Conservation (phyloP, 2,329 filamentous ascomycete species). For the Sordariomycetes sp. region DNA sequence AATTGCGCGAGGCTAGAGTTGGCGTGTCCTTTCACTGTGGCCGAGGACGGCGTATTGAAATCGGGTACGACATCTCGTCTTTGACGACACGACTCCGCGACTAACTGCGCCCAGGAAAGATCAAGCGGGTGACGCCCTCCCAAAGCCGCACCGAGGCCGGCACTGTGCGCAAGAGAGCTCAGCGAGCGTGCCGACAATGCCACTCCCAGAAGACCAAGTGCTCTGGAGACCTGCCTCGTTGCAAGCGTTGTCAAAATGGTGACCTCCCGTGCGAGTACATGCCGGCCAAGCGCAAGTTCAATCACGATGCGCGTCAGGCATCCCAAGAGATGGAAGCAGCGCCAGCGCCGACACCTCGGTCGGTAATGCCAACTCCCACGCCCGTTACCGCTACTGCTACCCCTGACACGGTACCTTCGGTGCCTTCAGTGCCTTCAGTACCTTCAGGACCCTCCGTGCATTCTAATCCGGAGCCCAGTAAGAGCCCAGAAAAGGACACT, state of each 20-base stretch:
- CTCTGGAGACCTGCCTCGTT: conserved; percentile 28
- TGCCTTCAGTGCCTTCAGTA: too few species aligned
- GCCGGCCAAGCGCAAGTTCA: conserved; percentile 26
- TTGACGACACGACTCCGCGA: background rate
- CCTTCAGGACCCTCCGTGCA: too few species aligned
- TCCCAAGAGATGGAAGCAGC: too few species aligned
- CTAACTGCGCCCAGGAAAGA: conserved; percentile 12
- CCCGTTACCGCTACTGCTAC: too few species aligned
- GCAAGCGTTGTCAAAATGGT: conserved; percentile 24
- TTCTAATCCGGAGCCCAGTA: conserved; percentile 8
- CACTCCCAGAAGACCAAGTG: conserved; percentile 33
- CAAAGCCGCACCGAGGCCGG: conserved; percentile 31
- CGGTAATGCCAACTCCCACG: too few species aligned
- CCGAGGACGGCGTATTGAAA: too few species aligned
- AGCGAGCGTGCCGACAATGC: conserved; percentile 30
- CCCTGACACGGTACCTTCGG: too few species aligned
- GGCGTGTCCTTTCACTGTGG: conserved; percentile 22
- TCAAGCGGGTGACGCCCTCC: conserved; percentile 28
- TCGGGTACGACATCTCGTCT: too few species aligned
- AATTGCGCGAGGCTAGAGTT: conserved; percentile 27
- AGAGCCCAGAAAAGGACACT: background rate
- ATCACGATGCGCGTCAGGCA: conserved; percentile 10
- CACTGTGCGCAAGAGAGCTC: conserved; percentile 29
- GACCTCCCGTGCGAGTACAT: conserved; percentile 29
- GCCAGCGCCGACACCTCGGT: too few species aligned